These are phyloP conservation scores for Hyphopichia buzzinii DNA, from an alignment of 1,139 yeast species.

Conservation along the genomic window DNA sequence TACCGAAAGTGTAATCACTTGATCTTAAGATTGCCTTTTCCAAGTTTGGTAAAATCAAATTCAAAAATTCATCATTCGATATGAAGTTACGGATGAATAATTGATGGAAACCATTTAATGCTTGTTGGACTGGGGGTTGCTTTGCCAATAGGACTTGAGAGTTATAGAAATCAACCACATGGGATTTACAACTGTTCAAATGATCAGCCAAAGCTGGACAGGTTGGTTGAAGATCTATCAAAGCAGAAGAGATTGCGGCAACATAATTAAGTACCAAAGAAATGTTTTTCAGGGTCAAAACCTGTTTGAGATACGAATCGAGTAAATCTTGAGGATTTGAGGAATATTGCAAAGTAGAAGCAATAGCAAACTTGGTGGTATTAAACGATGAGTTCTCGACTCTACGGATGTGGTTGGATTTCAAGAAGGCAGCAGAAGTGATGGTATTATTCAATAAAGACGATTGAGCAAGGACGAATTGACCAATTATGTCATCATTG, in stretches of 20 bases:
- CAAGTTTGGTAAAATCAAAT: constrained; percentile 53
- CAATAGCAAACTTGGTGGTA: constrained; percentile 30
- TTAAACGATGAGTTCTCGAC: constrained; percentile 43
- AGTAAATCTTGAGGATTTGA: background rate
- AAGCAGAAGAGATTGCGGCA: constrained; percentile 41
- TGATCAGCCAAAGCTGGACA: constrained; percentile 36
- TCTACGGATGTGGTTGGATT: constrained; percentile 43
- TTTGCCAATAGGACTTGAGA: constrained; percentile 48
- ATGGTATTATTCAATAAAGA: constrained; percentile 20
- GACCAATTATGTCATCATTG: constrained; percentile 10
- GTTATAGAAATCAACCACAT: constrained; percentile 16
- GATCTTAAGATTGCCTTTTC: constrained; percentile 81
- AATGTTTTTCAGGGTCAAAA: constrained; percentile 2
- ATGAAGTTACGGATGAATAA: constrained; percentile 44
- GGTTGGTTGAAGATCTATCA: constrained; percentile 36
- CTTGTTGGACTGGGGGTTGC: constrained; percentile 25
- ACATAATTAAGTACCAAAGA: constrained; percentile 18
- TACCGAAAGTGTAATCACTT: constrained; percentile 66
- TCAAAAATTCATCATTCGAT: constrained; percentile 39
- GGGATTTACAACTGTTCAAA: constrained; percentile 15
- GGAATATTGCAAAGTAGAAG: constrained; percentile 14
- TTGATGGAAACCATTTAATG: constrained; percentile 17
- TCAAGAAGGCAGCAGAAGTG: constrained; percentile 7
- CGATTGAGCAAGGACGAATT: constrained; percentile 20
- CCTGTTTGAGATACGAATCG: background rate